Conservation (phyloP, 208 protist genomes). For the Acanthamoeba culbertsoni region DNA sequence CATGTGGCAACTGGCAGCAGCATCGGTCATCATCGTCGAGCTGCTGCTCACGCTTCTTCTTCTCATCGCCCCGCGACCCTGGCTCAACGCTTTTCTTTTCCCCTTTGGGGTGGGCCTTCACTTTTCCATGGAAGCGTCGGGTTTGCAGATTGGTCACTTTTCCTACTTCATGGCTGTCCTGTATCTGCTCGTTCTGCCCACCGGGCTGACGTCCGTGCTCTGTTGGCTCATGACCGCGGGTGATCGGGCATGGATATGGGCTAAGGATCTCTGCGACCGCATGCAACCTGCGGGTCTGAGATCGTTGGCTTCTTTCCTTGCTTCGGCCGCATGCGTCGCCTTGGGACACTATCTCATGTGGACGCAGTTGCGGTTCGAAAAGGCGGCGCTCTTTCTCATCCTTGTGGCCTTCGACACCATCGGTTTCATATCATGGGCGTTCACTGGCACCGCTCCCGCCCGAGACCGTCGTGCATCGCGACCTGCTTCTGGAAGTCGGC, state of each 20-base stretch:
- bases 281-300: too few species aligned
- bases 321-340: not conserved
- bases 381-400: not conserved
- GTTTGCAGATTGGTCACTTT: constrained; percentile 36
- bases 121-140: constrained; percentile 10
- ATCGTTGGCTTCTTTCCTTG: not conserved
- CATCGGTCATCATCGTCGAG: not conserved
- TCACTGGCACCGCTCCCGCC: not conserved
- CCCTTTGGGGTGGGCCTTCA: not conserved
- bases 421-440: not conserved
- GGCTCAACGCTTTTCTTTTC: constrained; percentile 19
- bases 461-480: not conserved
- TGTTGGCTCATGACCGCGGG: not conserved
- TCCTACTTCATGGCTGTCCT: constrained; percentile 38
- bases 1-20: not conserved
- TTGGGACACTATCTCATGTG: not conserved
- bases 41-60: not conserved
- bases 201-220: not conserved
- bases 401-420: not conserved
- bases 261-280: not conserved
- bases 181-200: not conserved
- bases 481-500: not conserved
- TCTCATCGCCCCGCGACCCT: not conserved
- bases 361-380: not conserved
- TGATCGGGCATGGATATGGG: not conserved